Evolutionary conservation across 2,329 filamentous ascomycete genomes (phyloP).

Genomic region (Davidsoniella eucalypti): DNA sequence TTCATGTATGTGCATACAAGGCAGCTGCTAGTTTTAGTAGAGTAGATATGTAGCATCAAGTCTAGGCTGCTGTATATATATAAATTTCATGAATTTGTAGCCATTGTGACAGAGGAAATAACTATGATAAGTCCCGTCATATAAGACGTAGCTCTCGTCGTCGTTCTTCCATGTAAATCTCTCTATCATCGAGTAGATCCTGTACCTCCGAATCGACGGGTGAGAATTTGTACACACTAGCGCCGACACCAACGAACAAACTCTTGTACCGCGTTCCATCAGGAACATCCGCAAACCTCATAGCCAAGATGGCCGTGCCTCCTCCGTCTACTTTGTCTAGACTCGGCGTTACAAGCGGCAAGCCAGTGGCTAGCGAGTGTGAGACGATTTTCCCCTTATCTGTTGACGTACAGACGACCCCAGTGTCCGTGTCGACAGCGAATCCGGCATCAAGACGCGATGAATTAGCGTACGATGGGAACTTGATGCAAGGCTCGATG

Average conservation of each 20-base stretch:
- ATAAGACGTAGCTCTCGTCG: neutral
- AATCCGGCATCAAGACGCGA: constrained; percentile 34
- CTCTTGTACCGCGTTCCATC: constrained; percentile 7
- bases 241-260: constrained; percentile 9
- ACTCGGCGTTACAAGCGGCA: constrained; percentile 18
- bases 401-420: constrained; percentile 37
- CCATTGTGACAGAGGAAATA: too few relatives aligned
- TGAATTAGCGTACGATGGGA: constrained; percentile 33
- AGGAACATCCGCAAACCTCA: constrained; percentile 5
- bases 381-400: constrained; percentile 31
- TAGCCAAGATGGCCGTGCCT: constrained; percentile 2
- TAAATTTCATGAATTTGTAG: too few relatives aligned
- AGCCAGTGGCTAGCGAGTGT: constrained; percentile 33
- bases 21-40: too few relatives aligned
- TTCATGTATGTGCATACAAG: too few relatives aligned
- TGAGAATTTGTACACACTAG: constrained; percentile 8
- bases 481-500: constrained; percentile 26
- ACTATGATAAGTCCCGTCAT: neutral
- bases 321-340: constrained; percentile 9
- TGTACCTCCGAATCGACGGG: constrained; percentile 3
- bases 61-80: too few relatives aligned
- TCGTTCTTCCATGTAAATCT: neutral
- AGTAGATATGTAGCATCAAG: too few relatives aligned
- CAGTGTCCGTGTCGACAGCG: constrained; percentile 30
- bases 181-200: constrained; percentile 1